Evolutionary conservation across 345 rosid species (phyloP).

Genomic region (Euphorbia peplus): DNA sequence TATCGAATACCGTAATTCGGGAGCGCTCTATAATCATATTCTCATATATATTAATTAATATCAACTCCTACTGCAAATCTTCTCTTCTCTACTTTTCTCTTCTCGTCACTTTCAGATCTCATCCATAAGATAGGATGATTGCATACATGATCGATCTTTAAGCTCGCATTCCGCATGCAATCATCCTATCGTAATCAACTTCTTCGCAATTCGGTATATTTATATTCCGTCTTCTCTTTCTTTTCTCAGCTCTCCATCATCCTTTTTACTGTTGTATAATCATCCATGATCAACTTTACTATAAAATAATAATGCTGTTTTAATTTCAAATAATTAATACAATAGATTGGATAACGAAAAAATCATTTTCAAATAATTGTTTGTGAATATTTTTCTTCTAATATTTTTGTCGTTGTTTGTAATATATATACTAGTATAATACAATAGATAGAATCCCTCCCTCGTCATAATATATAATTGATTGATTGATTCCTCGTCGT

Average conservation of each 20-base stretch:
- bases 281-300: neutral
- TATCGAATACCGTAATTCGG: no score
- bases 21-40: no score
- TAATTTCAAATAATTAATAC: neutral
- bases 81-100: neutral
- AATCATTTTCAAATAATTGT: no score
- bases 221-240: neutral
- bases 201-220: no score
- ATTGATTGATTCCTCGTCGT: neutral
- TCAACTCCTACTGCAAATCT: no score
- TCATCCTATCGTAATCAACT: neutral
- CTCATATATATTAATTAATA: no score
- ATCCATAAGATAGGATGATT: no score
- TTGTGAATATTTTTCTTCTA: no score
- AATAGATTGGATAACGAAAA: neutral
- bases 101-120: constrained; percentile 4
- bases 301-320: no score
- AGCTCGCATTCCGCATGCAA: neutral
- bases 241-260: neutral
- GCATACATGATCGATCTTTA: no score
- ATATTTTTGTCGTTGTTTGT: neutral
- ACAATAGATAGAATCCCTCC: neutral
- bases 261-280: neutral
- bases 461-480: neutral
- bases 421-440: no score